These are phyloP conservation scores for Umbelopsis sp. DNA, from an alignment of 192 early-diverging fungal species.

Conservation along the genomic window DNA sequence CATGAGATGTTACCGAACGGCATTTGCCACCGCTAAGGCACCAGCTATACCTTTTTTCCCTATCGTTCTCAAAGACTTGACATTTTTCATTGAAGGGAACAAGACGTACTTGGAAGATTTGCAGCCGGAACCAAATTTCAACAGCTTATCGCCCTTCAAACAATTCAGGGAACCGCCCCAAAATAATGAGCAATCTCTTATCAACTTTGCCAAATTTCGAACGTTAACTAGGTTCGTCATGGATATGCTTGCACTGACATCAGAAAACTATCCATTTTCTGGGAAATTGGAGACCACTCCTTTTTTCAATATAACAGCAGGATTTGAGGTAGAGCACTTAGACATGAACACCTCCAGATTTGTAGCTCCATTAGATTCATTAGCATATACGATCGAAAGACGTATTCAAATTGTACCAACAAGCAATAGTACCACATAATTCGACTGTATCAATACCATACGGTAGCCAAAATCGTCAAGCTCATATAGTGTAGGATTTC, in stretches of 20 bases:
- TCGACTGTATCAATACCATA: background rate
- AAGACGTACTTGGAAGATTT: conserved; percentile 38
- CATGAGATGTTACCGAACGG: conserved; percentile 65
- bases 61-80: conserved; percentile 72
- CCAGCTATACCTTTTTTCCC: conserved; percentile 68
- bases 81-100: conserved; percentile 77
- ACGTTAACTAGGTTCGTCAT: conserved; percentile 43
- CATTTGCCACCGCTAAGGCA: conserved; percentile 44
- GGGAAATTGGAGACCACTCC: conserved; percentile 35
- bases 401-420: conserved; percentile 25
- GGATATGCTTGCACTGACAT: conserved; percentile 34
- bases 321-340: background rate
- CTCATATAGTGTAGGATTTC: too few relatives aligned
- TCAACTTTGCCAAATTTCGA: conserved; percentile 58
- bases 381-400: conserved; percentile 18
- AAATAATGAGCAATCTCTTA: conserved; percentile 17
- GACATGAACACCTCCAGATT: conserved; percentile 9
- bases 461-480: background rate
- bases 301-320: conserved; percentile 24
- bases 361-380: conserved; percentile 13
- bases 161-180: background rate
- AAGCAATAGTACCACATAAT: conserved; percentile 8
- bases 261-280: conserved; percentile 51
- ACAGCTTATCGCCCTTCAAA: background rate
- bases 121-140: background rate